These are phyloP conservation scores for Dentipellis fragilis DNA, from an alignment of 768 basidiomycete species.

Conservation along the genomic window DNA sequence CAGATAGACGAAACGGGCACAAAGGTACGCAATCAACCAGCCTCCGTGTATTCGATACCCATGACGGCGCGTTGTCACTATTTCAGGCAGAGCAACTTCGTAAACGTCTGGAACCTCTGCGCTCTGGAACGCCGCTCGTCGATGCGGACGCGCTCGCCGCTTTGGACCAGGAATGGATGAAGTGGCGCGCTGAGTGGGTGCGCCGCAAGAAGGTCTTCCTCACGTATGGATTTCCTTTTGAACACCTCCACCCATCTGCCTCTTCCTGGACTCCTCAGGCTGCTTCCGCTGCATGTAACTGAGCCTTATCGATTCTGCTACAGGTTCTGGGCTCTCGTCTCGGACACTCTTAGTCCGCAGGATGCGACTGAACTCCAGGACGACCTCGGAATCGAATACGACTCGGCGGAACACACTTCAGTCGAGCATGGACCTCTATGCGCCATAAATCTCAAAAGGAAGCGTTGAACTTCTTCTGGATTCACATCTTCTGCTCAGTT, in stretches of 20 bases:
- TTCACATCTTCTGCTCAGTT: too few species aligned
- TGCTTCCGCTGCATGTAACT: not conserved
- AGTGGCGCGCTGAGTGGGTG: slow-evolving; percentile 78
- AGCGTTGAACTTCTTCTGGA: too few species aligned
- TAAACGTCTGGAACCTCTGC: slow-evolving; percentile 51
- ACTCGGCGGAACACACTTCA: slow-evolving; percentile 57
- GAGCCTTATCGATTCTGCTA: not conserved
- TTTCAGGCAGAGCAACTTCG: slow-evolving; percentile 39
- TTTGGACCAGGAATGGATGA: slow-evolving; percentile 65
- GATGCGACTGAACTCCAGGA: slow-evolving; percentile 60
- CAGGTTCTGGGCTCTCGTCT: slow-evolving; percentile 70
- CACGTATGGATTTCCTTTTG: slow-evolving; percentile 36
- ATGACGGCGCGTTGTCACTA: not conserved
- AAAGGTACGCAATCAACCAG: slow-evolving; percentile 33
- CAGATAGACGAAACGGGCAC: slow-evolving; percentile 41
- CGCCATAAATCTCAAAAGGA: not conserved
- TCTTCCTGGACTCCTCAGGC: not conserved
- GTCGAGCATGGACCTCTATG: slow-evolving; percentile 62
- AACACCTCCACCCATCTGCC: not conserved
- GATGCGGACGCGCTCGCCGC: slow-evolving; percentile 60
- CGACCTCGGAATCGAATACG: slow-evolving; percentile 72
- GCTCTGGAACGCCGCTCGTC: slow-evolving; percentile 55
- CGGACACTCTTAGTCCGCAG: slow-evolving; percentile 57
- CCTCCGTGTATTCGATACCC: slow-evolving; percentile 1
- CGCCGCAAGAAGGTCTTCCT: slow-evolving; percentile 67